These are phyloP conservation scores for Populus ilicifolia DNA, from an alignment of 345 rosid genomes.

Conservation along the genomic window DNA sequence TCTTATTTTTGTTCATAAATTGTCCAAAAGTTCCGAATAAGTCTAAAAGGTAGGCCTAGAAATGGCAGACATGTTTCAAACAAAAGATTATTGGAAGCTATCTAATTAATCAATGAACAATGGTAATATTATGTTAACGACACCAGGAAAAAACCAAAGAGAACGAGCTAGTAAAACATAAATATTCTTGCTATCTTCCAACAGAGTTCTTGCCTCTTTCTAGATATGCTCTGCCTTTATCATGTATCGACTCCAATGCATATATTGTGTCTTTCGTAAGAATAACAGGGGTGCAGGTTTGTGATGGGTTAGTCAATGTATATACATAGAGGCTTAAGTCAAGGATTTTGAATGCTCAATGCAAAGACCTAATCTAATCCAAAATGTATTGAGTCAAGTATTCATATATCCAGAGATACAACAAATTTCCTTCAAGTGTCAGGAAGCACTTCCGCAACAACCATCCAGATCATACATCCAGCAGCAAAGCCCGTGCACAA, in stretches of 20 bases:
- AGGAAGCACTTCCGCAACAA: constrained; percentile 97
- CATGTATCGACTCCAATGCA: no score
- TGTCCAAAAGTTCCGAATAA: neutral
- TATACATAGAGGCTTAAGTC: neutral
- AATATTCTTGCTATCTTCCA: no score
- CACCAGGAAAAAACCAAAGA: neutral
- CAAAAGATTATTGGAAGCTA: neutral
- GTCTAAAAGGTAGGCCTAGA: neutral
- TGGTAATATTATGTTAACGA: neutral
- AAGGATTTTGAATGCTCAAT: neutral
- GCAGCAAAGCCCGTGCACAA: constrained; percentile 99
- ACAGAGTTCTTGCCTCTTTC: no score
- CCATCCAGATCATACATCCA: constrained; percentile 99
- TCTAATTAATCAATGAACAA: neutral
- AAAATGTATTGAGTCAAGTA: neutral
- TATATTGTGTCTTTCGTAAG: no score
- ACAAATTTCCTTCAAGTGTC: constrained; percentile 81
- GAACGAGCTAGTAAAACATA: neutral
- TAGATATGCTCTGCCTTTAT: no score
- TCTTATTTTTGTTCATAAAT: neutral
- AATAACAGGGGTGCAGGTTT: no score
- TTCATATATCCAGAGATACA: neutral
- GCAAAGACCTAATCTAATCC: neutral
- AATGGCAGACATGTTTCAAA: neutral
- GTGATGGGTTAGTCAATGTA: neutral